Evolutionary conservation across 768 basidiomycete species (phyloP).

Genomic region (Cystoderma amianthinum): DNA sequence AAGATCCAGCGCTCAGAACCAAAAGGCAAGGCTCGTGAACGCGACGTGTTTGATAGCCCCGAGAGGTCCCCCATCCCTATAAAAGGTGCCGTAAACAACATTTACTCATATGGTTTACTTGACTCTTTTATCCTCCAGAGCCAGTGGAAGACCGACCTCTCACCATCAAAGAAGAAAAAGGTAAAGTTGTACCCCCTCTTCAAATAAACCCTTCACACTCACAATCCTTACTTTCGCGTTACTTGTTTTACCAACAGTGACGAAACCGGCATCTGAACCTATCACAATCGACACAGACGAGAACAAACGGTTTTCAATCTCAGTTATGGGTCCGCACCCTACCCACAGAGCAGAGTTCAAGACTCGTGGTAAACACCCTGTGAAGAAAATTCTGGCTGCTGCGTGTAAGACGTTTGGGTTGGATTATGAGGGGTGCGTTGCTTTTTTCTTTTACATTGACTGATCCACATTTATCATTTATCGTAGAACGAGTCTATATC

Average conservation of each 20-base stretch:
- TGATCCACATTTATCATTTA: neutral
- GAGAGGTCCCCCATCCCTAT: too few relatives aligned
- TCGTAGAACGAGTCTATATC: conserved; percentile 11
- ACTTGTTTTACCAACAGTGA: too few relatives aligned
- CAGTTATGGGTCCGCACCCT: conserved; percentile 14
- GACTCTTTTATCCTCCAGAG: neutral
- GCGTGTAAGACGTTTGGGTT: conserved; percentile 32
- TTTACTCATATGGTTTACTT: neutral
- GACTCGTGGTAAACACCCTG: conserved; percentile 32
- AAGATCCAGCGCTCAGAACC: neutral
- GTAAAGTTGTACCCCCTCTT: neutral
- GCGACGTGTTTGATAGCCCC: neutral
- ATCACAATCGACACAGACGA: conserved; percentile 2
- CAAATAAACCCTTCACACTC: neutral
- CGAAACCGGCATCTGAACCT: neutral
- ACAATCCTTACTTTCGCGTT: too few relatives aligned
- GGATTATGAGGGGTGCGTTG: conserved; percentile 20
- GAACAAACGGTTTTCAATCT: conserved; percentile 18
- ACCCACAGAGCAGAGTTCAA: conserved; percentile 26
- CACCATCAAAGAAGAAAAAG: neutral
- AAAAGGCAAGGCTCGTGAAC: neutral
- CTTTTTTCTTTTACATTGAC: neutral
- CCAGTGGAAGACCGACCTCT: neutral
- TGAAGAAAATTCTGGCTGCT: conserved; percentile 31
- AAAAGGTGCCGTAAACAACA: too few relatives aligned